Conservation (phyloP, 306 rosid species). For the Arachis hypogaea region DNA sequence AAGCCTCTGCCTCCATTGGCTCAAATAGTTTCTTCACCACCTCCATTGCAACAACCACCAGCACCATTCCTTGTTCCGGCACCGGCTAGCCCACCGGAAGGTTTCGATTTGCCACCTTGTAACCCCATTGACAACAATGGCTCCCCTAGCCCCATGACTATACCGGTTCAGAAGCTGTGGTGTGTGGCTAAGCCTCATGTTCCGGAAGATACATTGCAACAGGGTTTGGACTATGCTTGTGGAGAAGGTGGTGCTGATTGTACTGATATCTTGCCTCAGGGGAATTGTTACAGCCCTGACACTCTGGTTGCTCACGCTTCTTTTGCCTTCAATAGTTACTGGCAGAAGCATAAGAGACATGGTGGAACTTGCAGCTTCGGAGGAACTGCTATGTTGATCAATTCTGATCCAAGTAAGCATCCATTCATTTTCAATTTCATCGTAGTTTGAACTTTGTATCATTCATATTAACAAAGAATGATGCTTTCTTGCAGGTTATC, state of each 20-base stretch:
- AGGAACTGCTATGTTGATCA: constrained; percentile 85
- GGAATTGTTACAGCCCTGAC: constrained; percentile 72
- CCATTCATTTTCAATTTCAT: background rate
- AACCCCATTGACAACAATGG: constrained; percentile 47
- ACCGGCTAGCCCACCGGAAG: constrained; percentile 65
- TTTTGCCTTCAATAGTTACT: constrained; percentile 86
- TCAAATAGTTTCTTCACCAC: constrained; percentile 51
- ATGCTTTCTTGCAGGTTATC: constrained; percentile 69
- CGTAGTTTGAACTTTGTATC: background rate
- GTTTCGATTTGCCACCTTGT: constrained; percentile 68
- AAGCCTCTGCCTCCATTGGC: constrained; percentile 58
- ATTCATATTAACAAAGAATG: background rate
- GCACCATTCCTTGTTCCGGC: constrained; percentile 58
- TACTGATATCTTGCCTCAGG: constrained; percentile 61
- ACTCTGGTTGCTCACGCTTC: constrained; percentile 85
- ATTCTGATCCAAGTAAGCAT: constrained; percentile 83
- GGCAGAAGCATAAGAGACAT: constrained; percentile 90
- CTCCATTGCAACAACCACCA: constrained; percentile 41
- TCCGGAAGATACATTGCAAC: constrained; percentile 72
- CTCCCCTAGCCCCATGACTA: constrained; percentile 48
- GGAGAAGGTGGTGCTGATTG: constrained; percentile 91
- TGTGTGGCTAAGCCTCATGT: constrained; percentile 95
- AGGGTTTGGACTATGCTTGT: constrained; percentile 87
- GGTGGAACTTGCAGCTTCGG: constrained; percentile 94
- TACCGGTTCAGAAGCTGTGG: constrained; percentile 66